Evolutionary conservation across 2,329 filamentous ascomycete species (phyloP), one percentile per base, ranked within the genome.

Genomic region (Chalara sp.): DNA sequence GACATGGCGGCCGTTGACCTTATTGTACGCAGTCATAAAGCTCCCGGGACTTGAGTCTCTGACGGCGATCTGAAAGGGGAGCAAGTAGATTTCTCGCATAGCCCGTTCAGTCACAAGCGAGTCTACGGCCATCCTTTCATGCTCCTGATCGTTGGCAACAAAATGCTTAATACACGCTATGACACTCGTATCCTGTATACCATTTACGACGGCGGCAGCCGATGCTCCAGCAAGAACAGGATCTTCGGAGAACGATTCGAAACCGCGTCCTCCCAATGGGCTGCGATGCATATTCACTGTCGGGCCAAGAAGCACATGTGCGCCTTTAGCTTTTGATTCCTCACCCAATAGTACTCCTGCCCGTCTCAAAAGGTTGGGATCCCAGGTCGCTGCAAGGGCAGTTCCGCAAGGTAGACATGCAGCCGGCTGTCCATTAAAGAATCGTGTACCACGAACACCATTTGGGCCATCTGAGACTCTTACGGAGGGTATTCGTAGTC

Each of bases 241-340:
- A 50, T 76, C 73, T 53, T 76, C 71, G 10, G 69, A 71, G 52
- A 72, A 75, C 12, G 67, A 70, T 55, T 76, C 73, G 51, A 75
- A 75, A 44, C 70, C 72, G 21, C 73, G 68, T 2, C 72, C 73
- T 8, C 72, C 72, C 0, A 76, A 65, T 0, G 72, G 73, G 5
- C 68, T 67, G 4, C 72, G 67, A 37, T 73, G 70, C 30, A 75
- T 73, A 58, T 69, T 75, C n/a, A 76, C 69, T 0, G 73, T 77
- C 1, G 87, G 87, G 1, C 84, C 86, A 5, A 90, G 72, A 56
- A 86, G 78, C 7, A 87, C 76, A 59, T 89, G 83, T 6, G 85
- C 77, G 47, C 83, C 84, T 67, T 90, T 90, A 48, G 68, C 77
- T 52, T 73, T 75, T 59, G 83, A 78, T 62, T 88, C 84, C 47